Evolutionary conservation across 2,329 filamentous ascomycete genomes (phyloP), one percentile per base, ranked within the genome.

Genomic region (Colletotrichum eleusines): DNA sequence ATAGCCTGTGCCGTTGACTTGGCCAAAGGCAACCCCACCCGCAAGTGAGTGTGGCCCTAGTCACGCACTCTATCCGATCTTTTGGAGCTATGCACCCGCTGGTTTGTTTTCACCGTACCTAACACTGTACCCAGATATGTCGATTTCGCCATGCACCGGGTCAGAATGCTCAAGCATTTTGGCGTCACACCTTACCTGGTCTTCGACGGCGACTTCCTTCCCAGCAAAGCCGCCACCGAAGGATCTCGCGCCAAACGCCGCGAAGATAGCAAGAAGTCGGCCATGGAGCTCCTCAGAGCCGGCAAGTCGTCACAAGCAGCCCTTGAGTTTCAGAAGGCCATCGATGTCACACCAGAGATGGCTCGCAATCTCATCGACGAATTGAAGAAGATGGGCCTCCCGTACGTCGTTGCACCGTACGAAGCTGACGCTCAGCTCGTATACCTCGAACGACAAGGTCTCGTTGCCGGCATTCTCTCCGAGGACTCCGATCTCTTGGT

Each of bases 361-460:
- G 96, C 96, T 9, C 90, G 93, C 8, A 88, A 93, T 74, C 83
- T 98, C 63, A 99, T 99, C 69, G 94, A 98, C 75, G 94, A 97
- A 79, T 86, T 98, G 76, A 98, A 97, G 82, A 89, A 89, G 76
- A 84, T 91, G 76, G 87, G 90, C 48, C 87, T 99, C 20, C 88
- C 94, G 68, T 98, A 97, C 78, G 87, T 99, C 66, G 97, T 99
- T 23, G 96, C 96, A 0, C 96, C 96, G 0, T 99, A 98, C 81
- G 96, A 99, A 84, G 96, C 96, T 57, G 96, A 99, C 80, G 92
- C 95, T n/a, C 95, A 99, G 80, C 87, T 99, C 76, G 95, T 94
- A 33, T 99, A 98, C 78, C 87, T 99, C 46, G 96, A 99, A 81
- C 90, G 91, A 60, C 89, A 94, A 70, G 95, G 95, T 1, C 84